These are phyloP conservation scores for Sporothrix variecibatus DNA, from an alignment of 2,329 filamentous ascomycete species.

Conservation along the genomic window DNA sequence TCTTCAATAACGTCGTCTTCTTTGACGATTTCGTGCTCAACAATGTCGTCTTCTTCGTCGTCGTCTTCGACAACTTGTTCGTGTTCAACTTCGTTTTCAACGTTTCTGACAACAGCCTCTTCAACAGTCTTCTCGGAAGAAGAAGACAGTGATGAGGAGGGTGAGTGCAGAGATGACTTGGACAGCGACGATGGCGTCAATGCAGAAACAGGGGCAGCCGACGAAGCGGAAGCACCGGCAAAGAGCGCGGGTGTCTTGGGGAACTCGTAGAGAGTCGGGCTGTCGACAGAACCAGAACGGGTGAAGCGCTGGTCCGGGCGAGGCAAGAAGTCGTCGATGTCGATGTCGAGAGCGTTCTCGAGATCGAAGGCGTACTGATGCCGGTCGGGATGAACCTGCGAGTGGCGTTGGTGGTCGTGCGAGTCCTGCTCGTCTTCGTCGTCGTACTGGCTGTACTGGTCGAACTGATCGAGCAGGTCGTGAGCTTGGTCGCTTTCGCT, in stretches of 20 bases:
- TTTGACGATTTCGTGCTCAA: conserved; percentile 12
- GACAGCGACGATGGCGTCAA: conserved; percentile 25
- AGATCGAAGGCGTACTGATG: conserved; percentile 15
- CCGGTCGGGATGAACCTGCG: not conserved
- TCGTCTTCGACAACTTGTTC: not conserved
- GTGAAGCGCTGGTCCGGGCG: conserved; percentile 56
- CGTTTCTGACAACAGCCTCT: not conserved
- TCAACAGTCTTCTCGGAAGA: conserved; percentile 7
- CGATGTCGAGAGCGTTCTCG: conserved; percentile 6
- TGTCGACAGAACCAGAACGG: conserved; percentile 59
- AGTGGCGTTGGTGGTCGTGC: not conserved
- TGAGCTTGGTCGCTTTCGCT: not conserved
- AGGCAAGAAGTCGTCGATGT: conserved; percentile 43
- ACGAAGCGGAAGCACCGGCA: not conserved
- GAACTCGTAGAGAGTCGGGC: conserved; percentile 64
- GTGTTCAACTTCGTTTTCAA: conserved; percentile 5
- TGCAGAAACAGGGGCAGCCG: not conserved
- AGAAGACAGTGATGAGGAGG: conserved; percentile 5
- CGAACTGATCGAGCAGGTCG: conserved; percentile 11
- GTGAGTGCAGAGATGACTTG: conserved; percentile 21
- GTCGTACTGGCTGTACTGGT: conserved; percentile 4
- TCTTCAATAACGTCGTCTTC: not conserved
- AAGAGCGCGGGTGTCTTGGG: conserved; percentile 34
- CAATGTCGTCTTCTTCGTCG: not conserved
- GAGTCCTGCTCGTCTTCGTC: not conserved